Base-by-base conservation (phyloP, 129 eudicot genomes). In the Arctium lappa region DNA sequence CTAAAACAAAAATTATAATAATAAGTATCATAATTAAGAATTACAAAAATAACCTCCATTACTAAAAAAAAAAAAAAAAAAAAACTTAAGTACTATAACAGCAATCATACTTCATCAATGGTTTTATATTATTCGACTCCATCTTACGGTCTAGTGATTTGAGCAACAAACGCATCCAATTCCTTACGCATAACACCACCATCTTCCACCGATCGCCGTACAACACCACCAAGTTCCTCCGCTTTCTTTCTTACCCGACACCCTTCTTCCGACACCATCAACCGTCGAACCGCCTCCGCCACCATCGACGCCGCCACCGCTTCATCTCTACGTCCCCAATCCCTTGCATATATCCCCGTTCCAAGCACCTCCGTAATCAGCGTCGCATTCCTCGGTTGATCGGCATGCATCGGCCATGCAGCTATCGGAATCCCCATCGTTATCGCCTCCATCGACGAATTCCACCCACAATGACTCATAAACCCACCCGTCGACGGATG, bases 361-460 rank as follows among this genome's bases (percentile, higher is more conserved):
- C 78, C 70, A 1, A 88, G 79, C 29, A 82, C 78, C 70, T 78
- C 50, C 1, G 84, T 89, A 2, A 89, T 76, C 30, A 89, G 10
- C 72, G 29, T 3, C 11, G 88, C 81, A 22, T 89, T 89, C 22
- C 83, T 42, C n/a, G 88, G 90, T 46, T 89, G 92, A 71, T 87
- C 92, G 1, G 90, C 85, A 75, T 89, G 92, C 88, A 89, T 89
- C 9, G 92, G 92, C 92, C 92, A 89, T 5, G 90, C 66, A 15
- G 86, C 90, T 8, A 89, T 73, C 2, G 92, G 92, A 2, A 89
- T 90, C 39, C 92, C 92, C 87, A 84, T 81, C 1, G 75, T 74
- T 4, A 89, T 86, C 18, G 83, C 88, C 76, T 89, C 86, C 72
- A 82, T 78, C 32, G 86, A 78, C 1, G 92, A 89, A 72, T 89